These are phyloP conservation scores for Clitoria ternatea DNA, from an alignment of 306 rosid species.

Conservation along the genomic window DNA sequence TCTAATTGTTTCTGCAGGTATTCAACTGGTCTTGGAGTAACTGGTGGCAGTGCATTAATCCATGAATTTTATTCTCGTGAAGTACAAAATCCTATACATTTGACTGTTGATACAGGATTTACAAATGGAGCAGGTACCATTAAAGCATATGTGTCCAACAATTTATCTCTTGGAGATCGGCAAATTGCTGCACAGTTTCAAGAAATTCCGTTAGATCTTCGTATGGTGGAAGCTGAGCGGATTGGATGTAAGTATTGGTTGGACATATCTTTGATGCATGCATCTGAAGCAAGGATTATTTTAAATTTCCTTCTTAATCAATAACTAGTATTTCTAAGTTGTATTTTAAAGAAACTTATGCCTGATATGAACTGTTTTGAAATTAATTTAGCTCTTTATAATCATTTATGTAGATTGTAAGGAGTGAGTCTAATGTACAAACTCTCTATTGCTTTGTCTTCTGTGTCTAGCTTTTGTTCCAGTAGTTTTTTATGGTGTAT, in stretches of 20 bases:
- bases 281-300: not conserved
- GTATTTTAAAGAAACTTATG: not conserved
- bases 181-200: slow-evolving; percentile 97
- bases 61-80: slow-evolving; percentile 94
- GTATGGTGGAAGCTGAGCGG: slow-evolving; percentile 90
- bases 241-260: slow-evolving; percentile 62
- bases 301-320: not conserved
- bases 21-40: slow-evolving; percentile 90
- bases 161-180: slow-evolving; percentile 77
- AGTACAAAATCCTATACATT: slow-evolving; percentile 77
- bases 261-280: not conserved
- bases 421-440: not conserved
- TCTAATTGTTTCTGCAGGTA: slow-evolving; percentile 48
- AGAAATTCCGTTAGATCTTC: slow-evolving; percentile 87
- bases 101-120: slow-evolving; percentile 94
- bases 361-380: not conserved
- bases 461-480: not conserved
- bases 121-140: slow-evolving; percentile 62
- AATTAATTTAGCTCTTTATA: not conserved
- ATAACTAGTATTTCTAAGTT: not conserved
- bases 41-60: slow-evolving; percentile 81
- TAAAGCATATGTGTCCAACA: slow-evolving; percentile 69
- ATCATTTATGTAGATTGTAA: not conserved
- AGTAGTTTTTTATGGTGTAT: not conserved
- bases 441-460: not conserved